Percentiles rank a stretch among this genome's conserved stretches.
phyloP scores from a whole-genome alignment of 495 filamentous ascomycete species.

The Penicillium crystallinum region DNA sequence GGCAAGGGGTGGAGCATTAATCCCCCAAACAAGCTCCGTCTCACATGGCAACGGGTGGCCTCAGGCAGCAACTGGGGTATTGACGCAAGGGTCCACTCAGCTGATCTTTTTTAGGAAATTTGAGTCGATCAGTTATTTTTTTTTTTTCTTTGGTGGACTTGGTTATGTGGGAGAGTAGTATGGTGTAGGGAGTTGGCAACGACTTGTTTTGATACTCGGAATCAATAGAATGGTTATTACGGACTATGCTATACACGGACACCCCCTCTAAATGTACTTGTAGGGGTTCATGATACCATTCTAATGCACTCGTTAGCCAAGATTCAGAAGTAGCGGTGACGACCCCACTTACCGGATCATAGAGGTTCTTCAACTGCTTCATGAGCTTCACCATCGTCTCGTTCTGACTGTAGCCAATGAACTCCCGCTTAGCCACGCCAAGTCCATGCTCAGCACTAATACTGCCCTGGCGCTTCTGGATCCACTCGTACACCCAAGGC shows the following conservation, averaged over 20 bases:
- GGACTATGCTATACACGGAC: neutral
- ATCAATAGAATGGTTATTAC: neutral
- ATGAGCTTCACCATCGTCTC: constrained; percentile 82
- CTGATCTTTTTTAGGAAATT: neutral
- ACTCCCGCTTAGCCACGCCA: constrained; percentile 90
- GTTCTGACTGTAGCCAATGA: constrained; percentile 85
- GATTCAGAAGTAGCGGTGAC: neutral
- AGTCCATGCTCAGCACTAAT: constrained; percentile 96
- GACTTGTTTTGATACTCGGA: too few species aligned
- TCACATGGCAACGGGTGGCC: constrained; percentile 38
- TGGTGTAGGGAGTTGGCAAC: too few species aligned
- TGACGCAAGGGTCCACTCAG: constrained; percentile 1
- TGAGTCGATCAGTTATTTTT: neutral
- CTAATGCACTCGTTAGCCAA: constrained; percentile 38
- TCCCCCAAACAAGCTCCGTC: constrained; percentile 31
- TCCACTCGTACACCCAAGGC: constrained; percentile 97
- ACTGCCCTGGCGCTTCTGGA: constrained; percentile 75
- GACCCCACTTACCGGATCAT: constrained; percentile 72
- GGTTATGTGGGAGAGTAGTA: too few species aligned
- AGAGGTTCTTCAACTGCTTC: constrained; percentile 87
- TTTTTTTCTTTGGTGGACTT: neutral
- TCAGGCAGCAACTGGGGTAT: constrained; percentile 21
- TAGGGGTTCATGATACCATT: constrained; percentile 95
- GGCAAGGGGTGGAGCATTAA: constrained; percentile 27
- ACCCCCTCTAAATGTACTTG: constrained; percentile 61